A percentile compares a stretch with the other conserved stretches of the same genome.
Conservation (phyloP, 225 moss, liverwort and hornwort genomes). For the Sphagnum tenellum region DNA sequence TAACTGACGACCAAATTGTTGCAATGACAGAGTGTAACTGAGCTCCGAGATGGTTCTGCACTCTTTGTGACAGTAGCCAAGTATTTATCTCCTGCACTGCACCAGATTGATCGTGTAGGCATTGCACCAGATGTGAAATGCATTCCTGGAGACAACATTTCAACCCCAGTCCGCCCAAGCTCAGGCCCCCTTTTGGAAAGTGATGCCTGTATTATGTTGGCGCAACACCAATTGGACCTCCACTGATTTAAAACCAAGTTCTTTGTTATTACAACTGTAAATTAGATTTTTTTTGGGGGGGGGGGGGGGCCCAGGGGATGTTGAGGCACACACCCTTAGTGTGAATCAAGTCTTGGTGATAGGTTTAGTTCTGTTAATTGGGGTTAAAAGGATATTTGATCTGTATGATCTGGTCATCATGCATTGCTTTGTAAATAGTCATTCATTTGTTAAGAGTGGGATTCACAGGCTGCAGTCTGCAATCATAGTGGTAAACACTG, state of each 20-base stretch:
- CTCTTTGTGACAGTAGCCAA: slow-evolving; percentile 97
- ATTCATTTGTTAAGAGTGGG: slow-evolving; percentile 32
- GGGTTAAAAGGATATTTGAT: not conserved
- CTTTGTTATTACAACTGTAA: slow-evolving; percentile 25
- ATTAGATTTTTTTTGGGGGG: not conserved
- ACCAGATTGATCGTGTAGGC: slow-evolving; percentile 86
- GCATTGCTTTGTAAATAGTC: slow-evolving; percentile 21
- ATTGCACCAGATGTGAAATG: slow-evolving; percentile 95
- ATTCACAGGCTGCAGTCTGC: slow-evolving; percentile 6
- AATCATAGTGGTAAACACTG: too few relatives aligned
- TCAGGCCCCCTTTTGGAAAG: slow-evolving; percentile 31
- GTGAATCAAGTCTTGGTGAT: slow-evolving; percentile 8
- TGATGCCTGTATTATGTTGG: slow-evolving; percentile 67
- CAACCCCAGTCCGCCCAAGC: slow-evolving; percentile 9
- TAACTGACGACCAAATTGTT: not conserved
- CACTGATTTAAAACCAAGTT: slow-evolving; percentile 30
- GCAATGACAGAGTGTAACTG: slow-evolving; percentile 76
- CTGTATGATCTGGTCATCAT: slow-evolving; percentile 4
- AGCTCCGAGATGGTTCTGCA: slow-evolving; percentile 88
- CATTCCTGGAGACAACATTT: slow-evolving; percentile 34
- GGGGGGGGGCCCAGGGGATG: not conserved
- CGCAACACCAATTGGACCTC: slow-evolving; percentile 68
- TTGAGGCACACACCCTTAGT: not conserved
- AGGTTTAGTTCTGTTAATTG: slow-evolving; percentile 11
- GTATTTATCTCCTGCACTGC: slow-evolving; percentile 82